Evolutionary conservation across 805 yeast species (phyloP).

Genomic region (Brettanomyces anomalus): DNA sequence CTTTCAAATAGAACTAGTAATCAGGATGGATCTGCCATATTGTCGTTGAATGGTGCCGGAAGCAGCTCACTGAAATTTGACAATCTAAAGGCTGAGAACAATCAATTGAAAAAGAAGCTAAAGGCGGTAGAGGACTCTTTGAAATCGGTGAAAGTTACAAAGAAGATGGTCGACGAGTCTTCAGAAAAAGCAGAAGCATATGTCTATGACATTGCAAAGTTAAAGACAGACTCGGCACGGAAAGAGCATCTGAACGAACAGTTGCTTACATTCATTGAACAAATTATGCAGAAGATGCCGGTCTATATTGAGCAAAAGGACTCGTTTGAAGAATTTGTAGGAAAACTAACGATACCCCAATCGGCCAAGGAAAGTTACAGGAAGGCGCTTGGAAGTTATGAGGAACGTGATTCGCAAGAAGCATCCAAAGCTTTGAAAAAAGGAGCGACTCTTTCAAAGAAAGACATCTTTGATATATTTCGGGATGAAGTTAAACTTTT

Average conservation of each 20-base stretch:
- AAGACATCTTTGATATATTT: constrained; percentile 19
- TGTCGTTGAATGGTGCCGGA: too few species aligned
- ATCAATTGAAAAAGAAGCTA: background rate
- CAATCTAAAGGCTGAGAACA: background rate
- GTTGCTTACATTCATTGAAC: background rate
- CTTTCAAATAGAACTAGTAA: too few species aligned
- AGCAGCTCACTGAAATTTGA: background rate
- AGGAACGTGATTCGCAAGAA: background rate
- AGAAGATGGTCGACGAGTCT: constrained; percentile 5
- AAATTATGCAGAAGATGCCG: constrained; percentile 10
- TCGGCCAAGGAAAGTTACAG: constrained; percentile 3
- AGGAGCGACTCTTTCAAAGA: constrained; percentile 11
- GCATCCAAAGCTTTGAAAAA: background rate
- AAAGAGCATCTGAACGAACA: constrained; percentile 2
- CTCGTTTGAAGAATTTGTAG: constrained; percentile 5
- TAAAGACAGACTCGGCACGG: constrained; percentile 4
- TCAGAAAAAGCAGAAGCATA: constrained; percentile 6
- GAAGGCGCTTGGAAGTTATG: constrained; percentile 4
- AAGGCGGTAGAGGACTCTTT: background rate
- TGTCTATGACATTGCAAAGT: constrained; percentile 5
- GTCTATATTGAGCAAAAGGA: constrained; percentile 5
- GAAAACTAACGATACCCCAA: constrained; percentile 1
- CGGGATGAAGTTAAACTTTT: constrained; percentile 22
- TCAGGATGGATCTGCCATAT: background rate
- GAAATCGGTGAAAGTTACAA: background rate